Conservation (phyloP, 139 green algal genomes). For the Auxenochlorella protothecoides region DNA sequence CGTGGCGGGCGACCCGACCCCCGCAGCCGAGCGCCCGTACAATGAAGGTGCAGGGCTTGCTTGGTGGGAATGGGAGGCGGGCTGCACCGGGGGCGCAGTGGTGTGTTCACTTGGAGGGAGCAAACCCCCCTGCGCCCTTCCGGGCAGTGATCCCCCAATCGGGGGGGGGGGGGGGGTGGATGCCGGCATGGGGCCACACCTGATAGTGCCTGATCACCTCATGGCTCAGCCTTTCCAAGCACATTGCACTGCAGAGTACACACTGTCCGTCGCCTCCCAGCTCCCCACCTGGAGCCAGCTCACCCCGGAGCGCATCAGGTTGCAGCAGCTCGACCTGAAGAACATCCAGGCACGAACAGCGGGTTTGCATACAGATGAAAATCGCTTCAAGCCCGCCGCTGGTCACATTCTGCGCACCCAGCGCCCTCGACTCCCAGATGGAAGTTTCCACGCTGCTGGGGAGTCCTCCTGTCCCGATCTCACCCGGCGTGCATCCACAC, state of each 20-base stretch:
- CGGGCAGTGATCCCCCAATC: neutral
- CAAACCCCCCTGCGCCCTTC: neutral
- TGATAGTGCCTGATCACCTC: neutral
- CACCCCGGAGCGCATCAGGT: conserved; percentile 22
- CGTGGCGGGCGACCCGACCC: conserved; percentile 4
- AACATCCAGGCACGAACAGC: conserved; percentile 27
- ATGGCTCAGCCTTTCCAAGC: too few relatives aligned
- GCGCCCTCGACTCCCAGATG: too few relatives aligned
- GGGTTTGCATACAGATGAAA: too few relatives aligned
- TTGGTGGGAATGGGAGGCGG: too few relatives aligned
- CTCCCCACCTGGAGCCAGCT: conserved; percentile 11
- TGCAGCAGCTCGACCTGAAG: conserved; percentile 30
- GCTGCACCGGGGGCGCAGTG: too few relatives aligned
- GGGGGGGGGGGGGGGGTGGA: neutral
- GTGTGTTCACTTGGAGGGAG: neutral
- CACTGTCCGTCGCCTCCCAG: conserved; percentile 16
- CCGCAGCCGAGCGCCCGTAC: conserved; percentile 3
- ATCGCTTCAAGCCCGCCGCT: too few relatives aligned
- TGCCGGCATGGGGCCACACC: neutral
- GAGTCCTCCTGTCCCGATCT: too few relatives aligned
- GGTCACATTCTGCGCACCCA: too few relatives aligned
- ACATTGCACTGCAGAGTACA: conserved; percentile 20
- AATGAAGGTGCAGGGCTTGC: neutral
- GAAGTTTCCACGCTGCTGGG: conserved; percentile 4
- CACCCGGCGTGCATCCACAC: too few relatives aligned